Evolutionary conservation across 345 rosid species (phyloP), one percentile per base, ranked within the genome.

Genomic region (Firmiana major): DNA sequence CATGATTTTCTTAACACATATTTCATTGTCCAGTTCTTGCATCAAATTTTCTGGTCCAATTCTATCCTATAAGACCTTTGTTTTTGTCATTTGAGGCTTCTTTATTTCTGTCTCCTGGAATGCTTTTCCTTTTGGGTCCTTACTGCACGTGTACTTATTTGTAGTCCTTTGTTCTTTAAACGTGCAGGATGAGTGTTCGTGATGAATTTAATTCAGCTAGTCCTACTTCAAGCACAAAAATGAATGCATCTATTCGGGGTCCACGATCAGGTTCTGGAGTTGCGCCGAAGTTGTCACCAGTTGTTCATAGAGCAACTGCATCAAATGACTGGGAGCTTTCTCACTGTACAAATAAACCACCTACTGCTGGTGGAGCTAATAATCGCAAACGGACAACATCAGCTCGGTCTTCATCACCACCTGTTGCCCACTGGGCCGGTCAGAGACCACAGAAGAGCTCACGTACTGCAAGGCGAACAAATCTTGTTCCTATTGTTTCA

Each of bases 381-480:
- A 90, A 86, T 63, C 94, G 93, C 79, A 96, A 90, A 72, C 98
- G 95, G 72, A 78, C 87, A 72, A 51, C 89, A 57, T 85, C 97
- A 36, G 79, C 87, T 73, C 87, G 79, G 68, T 89, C 98, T 77
- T 90, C 98, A 70, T 90, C 98, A 77, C 97, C 97, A 74, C 92
- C 97, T 57, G 90, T 89, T 79, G 90, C 93, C 77, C 89, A 90
- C 75, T 94, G 97, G 97, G 89, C 93, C 76, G 84, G 91, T 81
- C 97, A 91, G 78, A 90, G 98, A 80, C 97, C 92, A 59, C 94
- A 85, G 82, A 96, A 96, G 88, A 93, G 80, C 78, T 89, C 94
- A 22, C 93, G 98, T 67, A 82, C 89, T 71, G 97, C 95, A 73
- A 93, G 97, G 87, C 90, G 99, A 81, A 88, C 94, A 55, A 93